phyloP scores from a whole-genome alignment of 331 rosid genomes.

The Rhamnella rubrinervis region DNA sequence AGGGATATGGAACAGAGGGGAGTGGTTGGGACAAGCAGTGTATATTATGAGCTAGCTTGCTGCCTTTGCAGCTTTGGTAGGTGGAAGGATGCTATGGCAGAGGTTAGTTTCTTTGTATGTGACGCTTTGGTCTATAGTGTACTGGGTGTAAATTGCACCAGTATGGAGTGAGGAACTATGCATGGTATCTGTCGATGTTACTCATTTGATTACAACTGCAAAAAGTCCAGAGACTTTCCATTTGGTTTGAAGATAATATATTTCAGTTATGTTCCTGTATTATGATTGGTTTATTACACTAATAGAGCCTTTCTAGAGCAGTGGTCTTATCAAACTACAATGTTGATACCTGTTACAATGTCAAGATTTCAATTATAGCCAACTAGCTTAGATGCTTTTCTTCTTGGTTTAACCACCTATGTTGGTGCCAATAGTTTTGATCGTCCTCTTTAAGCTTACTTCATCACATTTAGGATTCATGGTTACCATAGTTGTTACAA shows the following conservation, averaged over 20 bases:
- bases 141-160: neutral
- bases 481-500: no score
- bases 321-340: neutral
- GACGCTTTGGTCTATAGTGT: neutral
- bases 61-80: conserved; percentile 86
- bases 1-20: conserved; percentile 89
- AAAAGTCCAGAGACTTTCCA: neutral
- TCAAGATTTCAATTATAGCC: neutral
- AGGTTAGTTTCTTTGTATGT: conserved; percentile 47
- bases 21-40: conserved; percentile 63
- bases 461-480: neutral
- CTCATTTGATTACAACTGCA: conserved; percentile 2
- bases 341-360: neutral
- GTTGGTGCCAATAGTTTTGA: no score
- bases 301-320: neutral
- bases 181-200: neutral
- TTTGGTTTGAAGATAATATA: neutral
- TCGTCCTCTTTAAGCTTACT: neutral
- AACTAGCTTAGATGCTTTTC: neutral
- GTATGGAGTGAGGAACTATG: neutral
- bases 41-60: conserved; percentile 87
- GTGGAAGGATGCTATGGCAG: conserved; percentile 80
- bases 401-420: no score
- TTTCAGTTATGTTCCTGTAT: neutral
- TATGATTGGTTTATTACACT: conserved; percentile 3